Evolutionary conservation across 176 grass and related monocot species (phyloP).

Genomic region (Canna indica): DNA sequence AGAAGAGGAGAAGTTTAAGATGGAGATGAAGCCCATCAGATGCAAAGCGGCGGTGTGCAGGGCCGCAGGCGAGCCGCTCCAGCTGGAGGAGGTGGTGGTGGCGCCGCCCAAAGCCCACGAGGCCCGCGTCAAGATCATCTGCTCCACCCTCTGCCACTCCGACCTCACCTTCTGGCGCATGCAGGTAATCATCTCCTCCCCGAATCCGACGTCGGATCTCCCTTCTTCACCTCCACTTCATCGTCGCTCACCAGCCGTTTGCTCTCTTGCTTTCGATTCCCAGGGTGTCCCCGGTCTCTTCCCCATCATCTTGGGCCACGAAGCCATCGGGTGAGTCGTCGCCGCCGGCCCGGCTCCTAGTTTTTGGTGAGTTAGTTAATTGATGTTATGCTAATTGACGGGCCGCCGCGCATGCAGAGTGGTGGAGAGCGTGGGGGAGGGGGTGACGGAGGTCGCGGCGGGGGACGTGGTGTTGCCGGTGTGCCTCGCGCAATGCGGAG

Average conservation of each 20-base stretch:
- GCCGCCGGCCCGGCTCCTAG: no score
- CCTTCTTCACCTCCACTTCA: background rate
- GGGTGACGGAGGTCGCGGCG: slow-evolving; percentile 37
- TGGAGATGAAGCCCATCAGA: slow-evolving; percentile 42
- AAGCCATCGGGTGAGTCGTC: slow-evolving; percentile 50
- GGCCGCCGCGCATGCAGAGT: slow-evolving; percentile 20
- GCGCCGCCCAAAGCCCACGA: slow-evolving; percentile 54
- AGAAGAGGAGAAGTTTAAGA: no score
- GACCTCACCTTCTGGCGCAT: slow-evolving; percentile 52
- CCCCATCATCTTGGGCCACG: slow-evolving; percentile 57
- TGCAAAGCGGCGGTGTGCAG: slow-evolving; percentile 81
- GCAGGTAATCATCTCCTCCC: slow-evolving; percentile 29
- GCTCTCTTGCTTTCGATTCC: background rate
- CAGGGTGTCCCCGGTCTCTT: slow-evolving; percentile 10
- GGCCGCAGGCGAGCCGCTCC: slow-evolving; percentile 40
- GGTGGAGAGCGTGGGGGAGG: slow-evolving; percentile 70
- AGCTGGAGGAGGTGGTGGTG: slow-evolving; percentile 65
- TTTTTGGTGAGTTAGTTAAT: background rate
- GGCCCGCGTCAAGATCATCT: slow-evolving; percentile 50
- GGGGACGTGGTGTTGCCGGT: slow-evolving; percentile 62
- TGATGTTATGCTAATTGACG: background rate
- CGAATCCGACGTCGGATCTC: background rate
- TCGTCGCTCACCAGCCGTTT: background rate
- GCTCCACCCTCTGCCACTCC: slow-evolving; percentile 63
- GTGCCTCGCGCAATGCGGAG: slow-evolving; percentile 62